These are phyloP conservation scores for Tetraselmis chui DNA, from an alignment of 139 green algal genomes.

Conservation along the genomic window DNA sequence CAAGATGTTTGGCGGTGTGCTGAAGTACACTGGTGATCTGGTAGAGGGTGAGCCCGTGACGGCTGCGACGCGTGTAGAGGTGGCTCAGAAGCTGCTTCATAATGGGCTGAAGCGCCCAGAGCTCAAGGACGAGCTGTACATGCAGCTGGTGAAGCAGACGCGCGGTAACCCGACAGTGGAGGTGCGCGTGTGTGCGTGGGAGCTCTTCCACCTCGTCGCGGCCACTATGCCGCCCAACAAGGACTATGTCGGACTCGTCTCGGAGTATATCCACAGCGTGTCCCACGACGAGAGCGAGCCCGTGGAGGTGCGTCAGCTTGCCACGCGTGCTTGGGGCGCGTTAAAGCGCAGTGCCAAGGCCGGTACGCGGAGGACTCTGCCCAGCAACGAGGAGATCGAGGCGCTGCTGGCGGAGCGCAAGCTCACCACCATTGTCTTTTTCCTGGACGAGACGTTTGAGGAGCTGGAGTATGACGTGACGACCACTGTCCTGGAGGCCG, in stretches of 20 bases:
- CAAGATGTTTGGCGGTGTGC: constrained; percentile 83
- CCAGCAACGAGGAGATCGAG: constrained; percentile 82
- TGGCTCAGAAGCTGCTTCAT: constrained; percentile 86
- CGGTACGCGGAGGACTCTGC: constrained; percentile 71
- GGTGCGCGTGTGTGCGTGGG: constrained; percentile 60
- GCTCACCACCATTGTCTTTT: constrained; percentile 82
- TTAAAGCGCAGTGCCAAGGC: constrained; percentile 86
- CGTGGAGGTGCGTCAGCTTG: constrained; percentile 34
- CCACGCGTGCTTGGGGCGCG: constrained; percentile 57
- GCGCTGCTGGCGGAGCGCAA: constrained; percentile 54
- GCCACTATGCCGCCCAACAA: constrained; percentile 79
- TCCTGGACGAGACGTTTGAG: constrained; percentile 95
- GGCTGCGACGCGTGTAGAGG: constrained; percentile 39
- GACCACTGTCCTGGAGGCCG: constrained; percentile 82
- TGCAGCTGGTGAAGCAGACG: constrained; percentile 88
- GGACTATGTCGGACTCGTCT: constrained; percentile 83
- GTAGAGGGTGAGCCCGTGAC: constrained; percentile 20
- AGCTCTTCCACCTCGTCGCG: constrained; percentile 81
- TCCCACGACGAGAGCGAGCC: constrained; percentile 45
- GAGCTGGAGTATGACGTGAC: constrained; percentile 84
- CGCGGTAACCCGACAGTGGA: constrained; percentile 56
- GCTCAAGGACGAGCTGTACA: constrained; percentile 88
- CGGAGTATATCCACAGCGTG: constrained; percentile 78
- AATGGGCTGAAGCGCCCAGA: constrained; percentile 79
- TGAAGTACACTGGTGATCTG: constrained; percentile 68